Evolutionary conservation across 1,284 basidiomycete species (phyloP), one percentile per base, ranked within the genome.

Genomic region (Leccinum holopus): DNA sequence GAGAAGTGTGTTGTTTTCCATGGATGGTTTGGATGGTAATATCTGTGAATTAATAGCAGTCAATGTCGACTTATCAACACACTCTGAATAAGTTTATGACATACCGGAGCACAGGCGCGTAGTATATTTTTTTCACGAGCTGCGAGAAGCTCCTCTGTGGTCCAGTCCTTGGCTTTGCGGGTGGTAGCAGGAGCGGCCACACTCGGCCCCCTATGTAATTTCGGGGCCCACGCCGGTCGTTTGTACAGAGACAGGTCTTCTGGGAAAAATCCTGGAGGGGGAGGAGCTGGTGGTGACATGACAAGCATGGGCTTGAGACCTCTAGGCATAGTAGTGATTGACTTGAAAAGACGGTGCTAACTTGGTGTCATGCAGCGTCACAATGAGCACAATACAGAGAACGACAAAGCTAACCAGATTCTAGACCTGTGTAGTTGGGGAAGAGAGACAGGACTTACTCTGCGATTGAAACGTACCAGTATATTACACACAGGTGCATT

Each of bases 201-300:
- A 39, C 9, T 59, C 49, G 14, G 12, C 49, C 35, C 57, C 37
- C 14, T 39, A 30, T 59, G 25, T 39, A 55, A 25, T 51, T 51
- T 14, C 21, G 25, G 49, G 21, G 49, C 21, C 10, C 49, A 51
- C 49, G 18, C 21, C 25, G 49, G 49, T 51, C 12, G n/a, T 10
- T 53, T 54, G 49, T 59, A 59, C 35, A 54, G 58, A 55, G 58
- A 59, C 28, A 32, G 11, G 52, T 59, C 58, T 49, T 59, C 58
- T 55, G 58, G 58, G 39, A 53, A 59, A 59, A 59, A 59, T 16
- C 58, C 58, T 12, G 58, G 49, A 55, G 58, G 49, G n/a, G 58
- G 58, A 39, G 33, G 33, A 11, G 58, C 49, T 9, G 41, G 57
- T 14, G 57, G 37, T 39, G 37, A 57, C 18, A 7, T 25, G 30